These are phyloP conservation scores for Silene uniflora DNA, from an alignment of 148 eudicot genomes.

Conservation along the genomic window DNA sequence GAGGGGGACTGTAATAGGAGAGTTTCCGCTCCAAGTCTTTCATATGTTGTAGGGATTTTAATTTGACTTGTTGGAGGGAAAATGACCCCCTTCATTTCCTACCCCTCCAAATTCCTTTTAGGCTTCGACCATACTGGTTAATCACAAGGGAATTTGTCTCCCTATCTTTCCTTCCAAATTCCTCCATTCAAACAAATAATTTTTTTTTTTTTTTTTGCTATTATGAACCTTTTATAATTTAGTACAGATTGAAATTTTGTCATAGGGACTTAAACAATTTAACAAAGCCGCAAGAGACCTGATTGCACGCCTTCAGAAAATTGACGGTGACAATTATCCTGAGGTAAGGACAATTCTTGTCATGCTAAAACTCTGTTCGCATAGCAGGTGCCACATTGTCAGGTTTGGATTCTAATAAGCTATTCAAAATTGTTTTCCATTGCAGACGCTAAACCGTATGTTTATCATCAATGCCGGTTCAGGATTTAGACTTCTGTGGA, in stretches of 20 bases:
- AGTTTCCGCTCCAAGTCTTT: background rate
- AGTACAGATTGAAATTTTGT: constrained; percentile 15
- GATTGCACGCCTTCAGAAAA: constrained; percentile 75
- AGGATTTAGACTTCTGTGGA: constrained; percentile 91
- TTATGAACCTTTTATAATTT: constrained; percentile 5
- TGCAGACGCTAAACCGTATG: constrained; percentile 90
- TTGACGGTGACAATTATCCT: constrained; percentile 96
- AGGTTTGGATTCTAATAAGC: background rate
- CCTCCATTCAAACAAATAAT: background rate
- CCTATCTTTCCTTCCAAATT: background rate
- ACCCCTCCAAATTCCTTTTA: background rate
- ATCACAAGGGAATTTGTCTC: background rate
- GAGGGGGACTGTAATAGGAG: too few relatives aligned
- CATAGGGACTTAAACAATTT: constrained; percentile 82
- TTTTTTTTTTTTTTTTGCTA: background rate
- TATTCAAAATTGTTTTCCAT: constrained; percentile 9
- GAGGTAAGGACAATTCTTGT: constrained; percentile 46
- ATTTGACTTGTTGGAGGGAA: too few relatives aligned
- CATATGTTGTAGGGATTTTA: background rate
- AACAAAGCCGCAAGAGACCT: constrained; percentile 84
- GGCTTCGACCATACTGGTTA: too few relatives aligned
- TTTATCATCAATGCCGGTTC: constrained; percentile 98
- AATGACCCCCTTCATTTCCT: background rate
- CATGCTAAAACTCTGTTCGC: background rate
- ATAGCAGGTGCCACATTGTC: background rate